Evolutionary conservation across 495 filamentous ascomycete species (phyloP).

Genomic region (Astrothelium subdiscretum): DNA sequence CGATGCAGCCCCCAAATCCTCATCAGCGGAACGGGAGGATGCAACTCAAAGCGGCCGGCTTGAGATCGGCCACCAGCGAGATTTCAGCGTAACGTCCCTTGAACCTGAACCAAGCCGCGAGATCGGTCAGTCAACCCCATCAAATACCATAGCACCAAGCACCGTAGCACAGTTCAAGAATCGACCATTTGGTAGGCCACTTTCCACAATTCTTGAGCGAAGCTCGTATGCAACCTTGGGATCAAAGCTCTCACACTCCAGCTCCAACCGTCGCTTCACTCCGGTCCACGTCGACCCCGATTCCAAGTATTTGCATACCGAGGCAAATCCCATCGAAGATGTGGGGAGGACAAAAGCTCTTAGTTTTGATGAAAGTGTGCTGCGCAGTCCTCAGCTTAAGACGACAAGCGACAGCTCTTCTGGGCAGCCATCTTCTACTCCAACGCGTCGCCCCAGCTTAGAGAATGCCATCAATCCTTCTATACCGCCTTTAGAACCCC

Average conservation of each 20-base stretch:
- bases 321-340: neutral
- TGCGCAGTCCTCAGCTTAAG: neutral
- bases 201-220: neutral
- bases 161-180: neutral
- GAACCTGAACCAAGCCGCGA: neutral
- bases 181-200: neutral
- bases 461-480: neutral
- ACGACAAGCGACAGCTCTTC: neutral
- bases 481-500: neutral
- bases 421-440: neutral
- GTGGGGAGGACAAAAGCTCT: neutral
- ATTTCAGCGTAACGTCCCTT: neutral
- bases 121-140: neutral
- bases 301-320: constrained; percentile 2
- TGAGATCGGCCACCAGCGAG: neutral
- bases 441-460: neutral
- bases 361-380: neutral
- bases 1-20: neutral
- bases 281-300: neutral
- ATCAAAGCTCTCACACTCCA: constrained; percentile 1
- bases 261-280: constrained; percentile 1
- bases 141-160: neutral
- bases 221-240: neutral
- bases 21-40: neutral
- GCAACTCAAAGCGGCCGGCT: neutral